Evolutionary conservation across 2,329 filamentous ascomycete genomes (phyloP).

Genomic region (Colletotrichum karsti): DNA sequence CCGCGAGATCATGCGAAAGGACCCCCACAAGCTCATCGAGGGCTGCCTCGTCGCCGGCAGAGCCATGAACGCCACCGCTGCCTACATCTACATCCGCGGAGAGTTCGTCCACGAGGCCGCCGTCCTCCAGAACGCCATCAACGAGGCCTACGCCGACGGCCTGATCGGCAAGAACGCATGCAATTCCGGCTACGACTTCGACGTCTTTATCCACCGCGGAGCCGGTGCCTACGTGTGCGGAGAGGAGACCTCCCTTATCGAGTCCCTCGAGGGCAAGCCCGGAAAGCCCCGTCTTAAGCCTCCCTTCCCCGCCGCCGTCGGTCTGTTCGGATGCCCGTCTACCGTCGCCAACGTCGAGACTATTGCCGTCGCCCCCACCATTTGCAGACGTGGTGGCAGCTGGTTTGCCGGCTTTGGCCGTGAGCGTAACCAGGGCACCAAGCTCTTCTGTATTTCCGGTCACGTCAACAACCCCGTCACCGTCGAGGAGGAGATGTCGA

Average conservation of each 20-base stretch:
- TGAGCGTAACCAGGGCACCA: slow-evolving; percentile 95
- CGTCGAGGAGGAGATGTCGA: slow-evolving; percentile 99
- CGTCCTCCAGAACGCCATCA: slow-evolving; percentile 92
- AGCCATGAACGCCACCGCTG: slow-evolving; percentile 98
- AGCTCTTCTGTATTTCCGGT: slow-evolving; percentile 97
- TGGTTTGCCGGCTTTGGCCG: slow-evolving; percentile 97
- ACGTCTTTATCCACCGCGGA: slow-evolving; percentile 95
- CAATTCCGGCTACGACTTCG: slow-evolving; percentile 96
- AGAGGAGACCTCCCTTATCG: slow-evolving; percentile 97
- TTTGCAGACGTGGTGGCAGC: slow-evolving; percentile 87
- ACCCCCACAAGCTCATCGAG: slow-evolving; percentile 98
- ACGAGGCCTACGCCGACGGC: slow-evolving; percentile 95
- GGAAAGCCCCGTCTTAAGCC: slow-evolving; percentile 99
- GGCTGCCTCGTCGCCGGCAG: slow-evolving; percentile 95
- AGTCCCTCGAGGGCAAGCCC: slow-evolving; percentile 97
- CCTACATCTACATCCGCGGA: slow-evolving; percentile 99
- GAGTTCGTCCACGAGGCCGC: slow-evolving; percentile 98
- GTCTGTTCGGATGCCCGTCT: slow-evolving; percentile 96
- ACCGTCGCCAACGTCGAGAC: slow-evolving; percentile 99
- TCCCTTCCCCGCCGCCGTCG: slow-evolving; percentile 95
- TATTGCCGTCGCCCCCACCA: slow-evolving; percentile 92
- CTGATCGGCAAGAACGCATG: slow-evolving; percentile 99
- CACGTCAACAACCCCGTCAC: slow-evolving; percentile 99
- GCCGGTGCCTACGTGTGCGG: slow-evolving; percentile 98
- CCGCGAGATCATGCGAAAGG: slow-evolving; percentile 99